These are phyloP conservation scores for Epichloe sibirici DNA, from an alignment of 2,329 filamentous ascomycete species.

Conservation along the genomic window DNA sequence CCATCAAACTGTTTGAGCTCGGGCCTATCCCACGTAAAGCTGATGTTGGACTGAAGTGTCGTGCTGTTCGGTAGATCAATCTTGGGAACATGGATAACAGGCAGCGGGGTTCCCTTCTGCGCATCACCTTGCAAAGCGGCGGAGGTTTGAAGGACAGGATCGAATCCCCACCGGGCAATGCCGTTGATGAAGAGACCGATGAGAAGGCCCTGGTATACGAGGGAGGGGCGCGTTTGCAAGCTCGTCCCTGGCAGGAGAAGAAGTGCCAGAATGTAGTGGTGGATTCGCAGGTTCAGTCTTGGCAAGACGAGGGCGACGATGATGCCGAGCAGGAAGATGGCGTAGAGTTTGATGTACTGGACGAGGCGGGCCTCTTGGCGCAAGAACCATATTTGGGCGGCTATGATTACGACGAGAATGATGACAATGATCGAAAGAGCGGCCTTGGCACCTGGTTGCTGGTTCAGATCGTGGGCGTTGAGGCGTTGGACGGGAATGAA, in stretches of 20 bases:
- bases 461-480: slow-evolving; percentile 77
- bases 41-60: slow-evolving; percentile 49
- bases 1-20: slow-evolving; percentile 50
- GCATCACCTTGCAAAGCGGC: slow-evolving; percentile 58
- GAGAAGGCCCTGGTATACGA: slow-evolving; percentile 82
- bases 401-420: slow-evolving; percentile 52
- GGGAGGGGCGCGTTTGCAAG: slow-evolving; percentile 72
- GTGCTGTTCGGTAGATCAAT: slow-evolving; percentile 29
- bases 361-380: slow-evolving; percentile 73
- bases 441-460: slow-evolving; percentile 78
- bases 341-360: slow-evolving; percentile 67
- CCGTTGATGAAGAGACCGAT: slow-evolving; percentile 91
- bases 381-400: slow-evolving; percentile 74
- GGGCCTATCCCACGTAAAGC: slow-evolving; percentile 41
- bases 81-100: slow-evolving; percentile 32
- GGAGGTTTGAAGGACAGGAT: slow-evolving; percentile 74
- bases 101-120: slow-evolving; percentile 50
- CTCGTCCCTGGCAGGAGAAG: slow-evolving; percentile 78
- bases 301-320: slow-evolving; percentile 61
- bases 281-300: slow-evolving; percentile 70
- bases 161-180: slow-evolving; percentile 88
- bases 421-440: slow-evolving; percentile 71
- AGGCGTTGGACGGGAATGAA: slow-evolving; percentile 87
- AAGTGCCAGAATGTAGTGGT: slow-evolving; percentile 87
- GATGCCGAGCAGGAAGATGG: slow-evolving; percentile 52